phyloP scores from a whole-genome alignment of 805 yeast genomes.

The Cyberlindnera galapagoensis region DNA sequence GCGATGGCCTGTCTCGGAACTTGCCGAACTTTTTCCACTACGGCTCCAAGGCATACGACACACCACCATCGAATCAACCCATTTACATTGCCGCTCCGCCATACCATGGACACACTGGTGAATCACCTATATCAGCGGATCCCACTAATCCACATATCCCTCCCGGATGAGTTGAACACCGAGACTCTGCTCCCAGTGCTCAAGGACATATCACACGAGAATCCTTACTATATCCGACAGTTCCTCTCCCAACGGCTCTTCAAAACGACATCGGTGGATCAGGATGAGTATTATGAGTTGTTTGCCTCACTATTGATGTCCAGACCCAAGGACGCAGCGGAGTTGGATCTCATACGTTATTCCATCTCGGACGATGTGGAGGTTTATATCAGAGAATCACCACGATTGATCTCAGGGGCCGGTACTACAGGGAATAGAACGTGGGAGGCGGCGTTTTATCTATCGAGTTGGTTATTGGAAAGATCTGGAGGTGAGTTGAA shows the following conservation, averaged over 20 bases:
- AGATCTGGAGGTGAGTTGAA: slow-evolving; percentile 10
- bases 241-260: slow-evolving; percentile 38
- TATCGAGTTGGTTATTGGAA: slow-evolving; percentile 44
- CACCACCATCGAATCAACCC: too few species aligned
- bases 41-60: too few species aligned
- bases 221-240: slow-evolving; percentile 45
- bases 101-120: slow-evolving; percentile 14
- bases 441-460: slow-evolving; percentile 84
- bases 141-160: slow-evolving; percentile 9
- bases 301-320: slow-evolving; percentile 25
- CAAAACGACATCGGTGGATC: slow-evolving; percentile 16
- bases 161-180: slow-evolving; percentile 13
- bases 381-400: slow-evolving; percentile 48
- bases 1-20: too few species aligned
- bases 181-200: slow-evolving; percentile 17
- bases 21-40: too few species aligned
- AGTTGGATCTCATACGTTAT: slow-evolving; percentile 28
- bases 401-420: slow-evolving; percentile 56
- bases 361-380: slow-evolving; percentile 13
- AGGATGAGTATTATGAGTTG: slow-evolving; percentile 31
- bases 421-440: slow-evolving; percentile 89
- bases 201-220: slow-evolving; percentile 23
- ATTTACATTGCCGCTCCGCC: too few species aligned
- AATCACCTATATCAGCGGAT: slow-evolving; percentile 20
- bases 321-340: slow-evolving; percentile 21